Evolutionary conservation across 2,329 filamentous ascomycete genomes (phyloP), one percentile per base, ranked within the genome.

Genomic region (Apiospora arundinis): DNA sequence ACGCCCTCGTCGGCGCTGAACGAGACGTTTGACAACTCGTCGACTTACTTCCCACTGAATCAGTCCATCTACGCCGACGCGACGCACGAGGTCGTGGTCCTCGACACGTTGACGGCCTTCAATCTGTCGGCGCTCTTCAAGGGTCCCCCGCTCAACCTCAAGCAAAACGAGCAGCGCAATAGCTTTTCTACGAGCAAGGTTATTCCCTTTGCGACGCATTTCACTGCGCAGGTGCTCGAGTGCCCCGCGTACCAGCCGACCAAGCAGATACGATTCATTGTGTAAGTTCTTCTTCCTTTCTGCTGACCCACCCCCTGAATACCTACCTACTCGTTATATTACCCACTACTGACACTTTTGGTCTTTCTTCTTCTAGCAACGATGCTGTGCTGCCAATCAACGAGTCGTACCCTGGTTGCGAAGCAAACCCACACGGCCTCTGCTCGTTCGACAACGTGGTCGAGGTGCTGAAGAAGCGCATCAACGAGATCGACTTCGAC

Each of bases 1-100:
- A 66, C 75, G n/a, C 71, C 74, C 32, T 72, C 72, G 52, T 80
- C 79, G 5, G 75, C 78, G 4, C 74, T 80, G 25, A 79, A 81
- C 74, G 66, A 74, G 71, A 80, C 77, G 0, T 83, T 80, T 52
- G 83, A 84, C 74, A 81, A 82, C 73, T 79, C 78, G 16, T 75
- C 78, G 0, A 84, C 82, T 0, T 84, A 79, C 76, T 85, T 84
- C 74, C 82, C 83, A 1, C 79, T 84, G 11, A 79, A 82, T 70
- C 82, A 85, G 74, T 82, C 80, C 56, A 83, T 84, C 70, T 84
- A 81, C 68, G 80, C 80, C 23, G 80, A 84, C 67, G 83, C 83
- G 18, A 84, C 83, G 7, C 83, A 84, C 73, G 83, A 85, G 73
- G 83, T 84, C 11, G 78, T 80, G 25, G 76, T 81, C 12, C 72